Base-by-base conservation (phyloP, 768 basidiomycete genomes). In the Hortiboletus flavorubellus region DNA sequence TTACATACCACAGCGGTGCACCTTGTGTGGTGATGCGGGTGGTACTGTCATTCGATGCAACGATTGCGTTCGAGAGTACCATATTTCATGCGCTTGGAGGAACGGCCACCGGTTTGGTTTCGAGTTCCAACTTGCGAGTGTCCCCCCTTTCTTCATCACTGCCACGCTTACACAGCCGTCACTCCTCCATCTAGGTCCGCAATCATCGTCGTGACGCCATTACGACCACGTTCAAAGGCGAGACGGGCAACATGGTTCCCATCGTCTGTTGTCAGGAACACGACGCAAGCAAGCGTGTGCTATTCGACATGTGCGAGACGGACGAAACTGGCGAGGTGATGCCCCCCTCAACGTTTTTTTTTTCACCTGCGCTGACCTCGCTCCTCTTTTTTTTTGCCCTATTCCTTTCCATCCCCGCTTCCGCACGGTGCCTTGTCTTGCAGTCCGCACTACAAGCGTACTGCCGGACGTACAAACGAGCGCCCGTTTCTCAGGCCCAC, bases 361-460 rank as follows among this genome's bases (percentile, higher is more conserved):
- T 23, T 12, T 33, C 41, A 0, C 4, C 7, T 26, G 26, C 46
- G 16, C 59, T 66, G 53, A 66, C 54, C 12, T 58, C 41, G n/a
- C 16, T 33, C 16, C 26, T n/a, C n/a, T n/a, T 43, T 35, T 11
- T 26, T 46, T 16, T 2, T n/a, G 26, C 14, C 1, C 12, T 8
- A 34, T 10, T 10, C 34, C 34, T 3, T 9, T 15, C n/a, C 8
- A 3, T 4, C n/a, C 8, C 21, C 30, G 4, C 7, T 35, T 7
- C 7, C 26, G 8, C 39, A n/a, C n/a, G n/a, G n/a, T 21, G 14
- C 33, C 11, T 18, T 3, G 6, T 23, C 18, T 38, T 49, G 30
- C 60, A 97, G 94, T 93, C 92, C 10, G 90, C 93, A 0, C 79
- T 98, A 18, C 93, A 97, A 72, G 84, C 91, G 12, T 98, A 91